These are phyloP conservation scores for Tetraselmis chui DNA, from an alignment of 139 green algal species.

Conservation along the genomic window DNA sequence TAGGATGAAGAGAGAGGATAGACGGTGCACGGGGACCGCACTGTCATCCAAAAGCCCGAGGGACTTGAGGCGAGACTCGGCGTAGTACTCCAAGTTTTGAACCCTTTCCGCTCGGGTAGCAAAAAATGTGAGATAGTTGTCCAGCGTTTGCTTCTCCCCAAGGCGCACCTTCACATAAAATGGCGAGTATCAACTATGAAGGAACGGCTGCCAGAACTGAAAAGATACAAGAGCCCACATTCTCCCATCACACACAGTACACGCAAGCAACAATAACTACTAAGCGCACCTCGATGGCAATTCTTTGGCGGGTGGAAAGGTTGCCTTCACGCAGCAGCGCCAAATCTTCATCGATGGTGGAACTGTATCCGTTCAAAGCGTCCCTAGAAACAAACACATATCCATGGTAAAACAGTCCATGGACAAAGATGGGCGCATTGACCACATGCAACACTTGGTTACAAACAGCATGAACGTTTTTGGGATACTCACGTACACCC, in stretches of 20 bases:
- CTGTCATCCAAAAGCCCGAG: not conserved
- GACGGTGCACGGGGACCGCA: not conserved
- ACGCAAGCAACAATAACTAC: too few relatives aligned
- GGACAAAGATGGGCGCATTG: not conserved
- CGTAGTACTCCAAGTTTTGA: not conserved
- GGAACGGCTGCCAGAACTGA: too few relatives aligned
- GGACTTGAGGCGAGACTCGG: not conserved
- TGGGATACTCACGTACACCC: conserved; percentile 31
- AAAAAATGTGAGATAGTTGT: not conserved
- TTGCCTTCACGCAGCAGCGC: conserved; percentile 21
- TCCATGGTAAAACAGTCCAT: not conserved
- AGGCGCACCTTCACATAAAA: not conserved
- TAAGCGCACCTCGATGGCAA: not conserved
- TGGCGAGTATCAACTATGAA: too few relatives aligned
- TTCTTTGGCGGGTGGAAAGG: not conserved
- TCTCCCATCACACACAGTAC: too few relatives aligned
- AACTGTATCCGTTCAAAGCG: conserved; percentile 45
- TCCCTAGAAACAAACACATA: conserved; percentile 9
- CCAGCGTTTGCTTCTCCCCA: not conserved
- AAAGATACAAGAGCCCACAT: too few relatives aligned
- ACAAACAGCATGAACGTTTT: too few relatives aligned
- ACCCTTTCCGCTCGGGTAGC: not conserved
- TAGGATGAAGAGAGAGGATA: not conserved
- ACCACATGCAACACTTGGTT: not conserved
- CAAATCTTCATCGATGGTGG: conserved; percentile 59